Percentiles rank a stretch among this genome's conserved stretches.
These are phyloP conservation scores for Lachnellula arida DNA, from an alignment of 2,329 filamentous ascomycete species.

Conservation along the genomic window DNA sequence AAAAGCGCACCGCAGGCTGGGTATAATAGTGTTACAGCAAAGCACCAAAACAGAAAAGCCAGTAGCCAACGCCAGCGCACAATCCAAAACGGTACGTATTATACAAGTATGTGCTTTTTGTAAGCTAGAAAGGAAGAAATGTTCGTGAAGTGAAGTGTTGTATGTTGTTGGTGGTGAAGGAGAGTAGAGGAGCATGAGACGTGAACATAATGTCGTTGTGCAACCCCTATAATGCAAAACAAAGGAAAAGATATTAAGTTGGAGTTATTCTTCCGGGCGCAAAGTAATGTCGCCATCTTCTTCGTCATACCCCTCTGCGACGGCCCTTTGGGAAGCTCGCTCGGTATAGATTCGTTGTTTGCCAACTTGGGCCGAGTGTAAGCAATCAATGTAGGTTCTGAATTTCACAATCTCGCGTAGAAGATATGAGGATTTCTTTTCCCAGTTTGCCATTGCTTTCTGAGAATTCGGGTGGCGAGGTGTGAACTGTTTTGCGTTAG, in stretches of 20 bases:
- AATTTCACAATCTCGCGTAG: slow-evolving; percentile 96
- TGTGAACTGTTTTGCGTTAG: slow-evolving; percentile 55
- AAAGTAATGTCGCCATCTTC: slow-evolving; percentile 18
- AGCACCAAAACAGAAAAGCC: not conserved
- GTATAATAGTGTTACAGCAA: not conserved
- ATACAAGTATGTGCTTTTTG: not conserved
- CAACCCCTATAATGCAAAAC: not conserved
- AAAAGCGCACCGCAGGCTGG: not conserved
- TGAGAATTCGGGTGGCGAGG: slow-evolving; percentile 73
- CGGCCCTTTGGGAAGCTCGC: slow-evolving; percentile 37
- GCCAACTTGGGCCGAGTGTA: slow-evolving; percentile 64
- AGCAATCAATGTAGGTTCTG: slow-evolving; percentile 84
- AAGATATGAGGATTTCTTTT: slow-evolving; percentile 88
- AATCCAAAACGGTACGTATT: not conserved
- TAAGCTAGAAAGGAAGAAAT: not conserved
- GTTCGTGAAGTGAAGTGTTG: not conserved
- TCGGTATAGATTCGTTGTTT: slow-evolving; percentile 66
- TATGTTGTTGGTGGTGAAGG: not conserved
- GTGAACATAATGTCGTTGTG: not conserved
- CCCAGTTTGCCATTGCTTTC: slow-evolving; percentile 94
- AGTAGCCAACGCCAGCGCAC: not conserved
- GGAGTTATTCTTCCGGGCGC: slow-evolving; percentile 1
- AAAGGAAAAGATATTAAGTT: not conserved
- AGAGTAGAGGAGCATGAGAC: not conserved
- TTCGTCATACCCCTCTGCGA: slow-evolving; percentile 15